Evolutionary conservation across 768 basidiomycete genomes (phyloP), one percentile per base, ranked within the genome.

Genomic region (Auriscalpium microsporum): DNA sequence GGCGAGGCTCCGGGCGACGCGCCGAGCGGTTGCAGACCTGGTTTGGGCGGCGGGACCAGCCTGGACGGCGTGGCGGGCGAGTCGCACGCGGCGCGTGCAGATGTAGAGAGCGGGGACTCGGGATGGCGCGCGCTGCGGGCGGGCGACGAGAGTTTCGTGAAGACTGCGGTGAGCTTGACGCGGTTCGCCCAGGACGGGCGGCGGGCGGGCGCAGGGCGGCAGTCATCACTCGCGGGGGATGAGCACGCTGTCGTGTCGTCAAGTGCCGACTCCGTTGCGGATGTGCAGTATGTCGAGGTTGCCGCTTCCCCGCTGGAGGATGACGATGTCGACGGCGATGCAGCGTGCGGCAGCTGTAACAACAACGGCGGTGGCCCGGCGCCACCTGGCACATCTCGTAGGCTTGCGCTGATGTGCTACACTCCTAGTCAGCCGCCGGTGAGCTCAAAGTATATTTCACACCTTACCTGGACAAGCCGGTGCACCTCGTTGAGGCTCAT

Each of bases 401-500:
- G 47, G 19, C 19, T 23, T 14, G 28, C 47, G 47, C 47, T 48
- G 47, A 48, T 48, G 14, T 48, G 9, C 47, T 48, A 5, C 14
- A 14, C 5, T 28, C 28, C 28, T 28, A 2, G 28, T 28, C 28
- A 28, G 28, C 28, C 28, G 28, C 28, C 28, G 28, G 28, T 28
- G 28, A 4, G 28, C 4, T 28, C 28, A 5, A 4, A 28, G 28
- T 28, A 28, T 28, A 28, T 28, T 4, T 28, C 5, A 28, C 28
- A 28, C 28, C 49, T n/a, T 33, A 61, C 60, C 17, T 59, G 58
- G 17, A 61, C 46, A 8, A 52, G 45, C 11, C 34, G 21, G 28
- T 59, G 47, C 14, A 59, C 58, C 36, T 61, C 55, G 1, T 51
- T n/a, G 13, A 61, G 47, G 21, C 57, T 59, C n/a, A 34, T 46